A percentile compares a stretch with the other conserved stretches of the same genome.
These are phyloP conservation scores for Thielaviopsis musarum DNA, from an alignment of 2,329 filamentous ascomycete genomes.

Conservation along the genomic window DNA sequence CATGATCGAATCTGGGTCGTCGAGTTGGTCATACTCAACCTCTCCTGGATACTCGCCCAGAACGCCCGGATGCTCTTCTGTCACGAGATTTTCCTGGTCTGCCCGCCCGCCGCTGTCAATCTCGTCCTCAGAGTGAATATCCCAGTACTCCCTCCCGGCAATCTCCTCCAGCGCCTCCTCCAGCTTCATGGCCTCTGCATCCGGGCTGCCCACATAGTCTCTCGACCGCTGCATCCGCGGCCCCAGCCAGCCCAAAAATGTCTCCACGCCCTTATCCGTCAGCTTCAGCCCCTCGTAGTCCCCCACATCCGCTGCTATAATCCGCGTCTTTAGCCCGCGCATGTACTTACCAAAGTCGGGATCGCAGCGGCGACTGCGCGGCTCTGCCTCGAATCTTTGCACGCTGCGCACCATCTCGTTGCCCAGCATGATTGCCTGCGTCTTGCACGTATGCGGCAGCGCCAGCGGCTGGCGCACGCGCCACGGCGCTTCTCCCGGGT, in stretches of 20 bases:
- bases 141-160: neutral
- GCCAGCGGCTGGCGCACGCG: neutral
- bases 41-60: neutral
- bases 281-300: neutral
- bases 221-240: neutral
- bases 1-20: neutral
- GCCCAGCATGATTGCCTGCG: slow-evolving; percentile 3
- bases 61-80: neutral
- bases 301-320: neutral
- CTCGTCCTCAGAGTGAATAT: neutral
- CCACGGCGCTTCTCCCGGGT: neutral
- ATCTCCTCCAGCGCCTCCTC: neutral
- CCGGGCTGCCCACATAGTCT: neutral
- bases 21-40: neutral
- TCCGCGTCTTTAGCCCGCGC: neutral
- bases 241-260: slow-evolving; percentile 1
- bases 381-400: slow-evolving; percentile 19
- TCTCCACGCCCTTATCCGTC: neutral
- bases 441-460: slow-evolving; percentile 5
- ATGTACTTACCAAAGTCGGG: slow-evolving; percentile 2
- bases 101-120: neutral
- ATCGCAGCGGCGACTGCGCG: slow-evolving; percentile 16
- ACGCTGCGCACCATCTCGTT: slow-evolving; percentile 17
- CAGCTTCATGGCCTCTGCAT: neutral
- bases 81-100: neutral